phyloP scores from a whole-genome alignment of 257 asterid genomes.

The Primulina huaijiensis region DNA sequence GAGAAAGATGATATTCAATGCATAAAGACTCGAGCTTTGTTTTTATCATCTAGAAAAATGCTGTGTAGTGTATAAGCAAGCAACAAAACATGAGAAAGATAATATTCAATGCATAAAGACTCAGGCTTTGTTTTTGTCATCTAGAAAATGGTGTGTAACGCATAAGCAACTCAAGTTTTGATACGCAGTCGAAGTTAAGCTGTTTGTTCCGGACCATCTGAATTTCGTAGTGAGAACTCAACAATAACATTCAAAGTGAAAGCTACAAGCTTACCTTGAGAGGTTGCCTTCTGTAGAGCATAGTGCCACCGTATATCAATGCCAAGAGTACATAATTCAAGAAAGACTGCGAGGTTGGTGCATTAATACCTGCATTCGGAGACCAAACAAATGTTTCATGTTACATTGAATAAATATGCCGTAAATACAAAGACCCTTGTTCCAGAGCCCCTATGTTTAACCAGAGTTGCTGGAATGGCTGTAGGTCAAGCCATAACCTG shows the following conservation, averaged over 20 bases:
- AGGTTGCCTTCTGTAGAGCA: slow-evolving; percentile 66
- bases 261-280: slow-evolving; percentile 65
- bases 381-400: slow-evolving; percentile 8
- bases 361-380: slow-evolving; percentile 67
- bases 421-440: not conserved
- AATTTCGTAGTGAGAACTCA: not conserved
- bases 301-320: slow-evolving; percentile 65
- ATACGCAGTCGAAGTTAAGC: not conserved
- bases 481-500: too few species aligned
- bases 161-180: not conserved
- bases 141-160: too few species aligned
- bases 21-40: not conserved
- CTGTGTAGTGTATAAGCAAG: too few species aligned
- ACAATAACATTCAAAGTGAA: not conserved
- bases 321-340: slow-evolving; percentile 84
- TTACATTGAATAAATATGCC: not conserved
- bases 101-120: too few species aligned
- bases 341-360: slow-evolving; percentile 97
- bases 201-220: not conserved
- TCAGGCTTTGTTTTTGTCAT: too few species aligned
- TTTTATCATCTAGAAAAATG: not conserved
- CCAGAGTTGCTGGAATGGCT: not conserved
- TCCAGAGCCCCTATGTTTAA: not conserved
- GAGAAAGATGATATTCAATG: not conserved
- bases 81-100: too few species aligned